Percentiles rank a stretch among this genome's conserved stretches.
phyloP scores from a whole-genome alignment of 1,284 basidiomycete species.

The Leccinum fuscescens region DNA sequence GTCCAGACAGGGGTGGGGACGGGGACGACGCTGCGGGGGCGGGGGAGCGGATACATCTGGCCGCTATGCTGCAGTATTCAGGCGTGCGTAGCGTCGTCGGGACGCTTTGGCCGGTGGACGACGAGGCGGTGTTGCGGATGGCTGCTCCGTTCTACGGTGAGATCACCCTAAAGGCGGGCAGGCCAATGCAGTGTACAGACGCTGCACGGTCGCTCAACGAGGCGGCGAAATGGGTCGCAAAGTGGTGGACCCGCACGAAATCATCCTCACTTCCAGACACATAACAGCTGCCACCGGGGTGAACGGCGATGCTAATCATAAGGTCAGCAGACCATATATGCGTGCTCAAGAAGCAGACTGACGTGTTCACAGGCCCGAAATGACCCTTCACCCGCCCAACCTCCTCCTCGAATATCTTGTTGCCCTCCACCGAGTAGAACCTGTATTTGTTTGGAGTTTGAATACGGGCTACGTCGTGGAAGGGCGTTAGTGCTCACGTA shows the following conservation, averaged over 20 bases:
- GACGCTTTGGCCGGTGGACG: constrained; percentile 25
- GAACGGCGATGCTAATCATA: constrained; percentile 75
- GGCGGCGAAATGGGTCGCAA: constrained; percentile 39
- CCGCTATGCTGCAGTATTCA: constrained; percentile 21
- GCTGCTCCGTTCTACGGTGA: constrained; percentile 25
- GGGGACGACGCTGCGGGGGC: constrained; percentile 5
- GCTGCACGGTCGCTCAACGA: constrained; percentile 20
- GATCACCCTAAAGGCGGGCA: constrained; percentile 11
- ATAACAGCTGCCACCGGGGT: constrained; percentile 86
- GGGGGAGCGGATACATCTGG: constrained; percentile 22
- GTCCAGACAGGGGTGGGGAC: neutral
- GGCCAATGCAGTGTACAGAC: constrained; percentile 13
- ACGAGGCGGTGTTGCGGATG: constrained; percentile 15
- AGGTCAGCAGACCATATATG: constrained; percentile 5
- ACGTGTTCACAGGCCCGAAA: constrained; percentile 98
- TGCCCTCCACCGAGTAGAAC: constrained; percentile 94
- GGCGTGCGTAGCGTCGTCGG: constrained; percentile 24
- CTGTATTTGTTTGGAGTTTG: constrained; percentile 37
- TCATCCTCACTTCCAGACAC: constrained; percentile 97
- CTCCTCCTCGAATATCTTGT: constrained; percentile 95
- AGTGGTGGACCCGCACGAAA: constrained; percentile 90
- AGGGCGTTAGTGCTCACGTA: constrained; percentile 53
- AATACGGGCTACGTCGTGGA: neutral
- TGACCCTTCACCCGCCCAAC: constrained; percentile 96
- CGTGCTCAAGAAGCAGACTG: constrained; percentile 32